Evolutionary conservation across 306 rosid genomes (phyloP).

Genomic region (Rosa lucieae): DNA sequence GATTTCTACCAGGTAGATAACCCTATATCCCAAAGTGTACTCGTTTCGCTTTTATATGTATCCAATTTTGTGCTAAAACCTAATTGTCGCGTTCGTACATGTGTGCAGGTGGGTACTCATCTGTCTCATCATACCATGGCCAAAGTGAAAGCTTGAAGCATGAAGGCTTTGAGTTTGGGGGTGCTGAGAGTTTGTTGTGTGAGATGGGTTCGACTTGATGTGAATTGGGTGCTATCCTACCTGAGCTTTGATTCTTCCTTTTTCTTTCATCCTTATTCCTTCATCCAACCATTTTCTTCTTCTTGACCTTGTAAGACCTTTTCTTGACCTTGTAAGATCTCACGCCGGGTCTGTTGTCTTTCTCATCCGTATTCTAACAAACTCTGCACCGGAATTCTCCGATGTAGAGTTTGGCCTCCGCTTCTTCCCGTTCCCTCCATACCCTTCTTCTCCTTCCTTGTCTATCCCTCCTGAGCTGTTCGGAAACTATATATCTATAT

Average conservation of each 20-base stretch:
- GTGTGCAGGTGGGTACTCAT: background rate
- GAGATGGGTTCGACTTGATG: constrained; percentile 25
- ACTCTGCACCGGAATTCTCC: constrained; percentile 29
- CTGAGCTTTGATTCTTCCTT: constrained; percentile 63
- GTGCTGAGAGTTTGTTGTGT: background rate
- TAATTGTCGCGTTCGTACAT: background rate
- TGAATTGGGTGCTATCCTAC: constrained; percentile 73
- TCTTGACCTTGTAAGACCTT: constrained; percentile 99
- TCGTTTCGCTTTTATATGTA: background rate
- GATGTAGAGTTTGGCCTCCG: constrained; percentile 34
- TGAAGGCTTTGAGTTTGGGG: constrained; percentile 13
- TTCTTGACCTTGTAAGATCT: constrained; percentile 99
- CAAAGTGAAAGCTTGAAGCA: background rate
- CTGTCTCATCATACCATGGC: background rate
- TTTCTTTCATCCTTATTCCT: background rate
- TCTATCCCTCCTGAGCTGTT: constrained; percentile 99
- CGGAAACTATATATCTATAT: background rate
- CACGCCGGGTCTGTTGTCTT: constrained; percentile 14
- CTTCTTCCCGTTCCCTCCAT: constrained; percentile 40
- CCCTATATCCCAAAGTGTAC: background rate
- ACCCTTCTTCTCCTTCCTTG: constrained; percentile 87
- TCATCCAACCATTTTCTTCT: constrained; percentile 29
- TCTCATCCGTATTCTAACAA: background rate
- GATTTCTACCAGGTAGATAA: constrained; percentile 47
- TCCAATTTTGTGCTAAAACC: background rate